Percentiles rank a stretch among this genome's conserved stretches.
Evolutionary conservation across 352 stramenopile genomes (phyloP).

Genomic region (Globisporangium paddicum): DNA sequence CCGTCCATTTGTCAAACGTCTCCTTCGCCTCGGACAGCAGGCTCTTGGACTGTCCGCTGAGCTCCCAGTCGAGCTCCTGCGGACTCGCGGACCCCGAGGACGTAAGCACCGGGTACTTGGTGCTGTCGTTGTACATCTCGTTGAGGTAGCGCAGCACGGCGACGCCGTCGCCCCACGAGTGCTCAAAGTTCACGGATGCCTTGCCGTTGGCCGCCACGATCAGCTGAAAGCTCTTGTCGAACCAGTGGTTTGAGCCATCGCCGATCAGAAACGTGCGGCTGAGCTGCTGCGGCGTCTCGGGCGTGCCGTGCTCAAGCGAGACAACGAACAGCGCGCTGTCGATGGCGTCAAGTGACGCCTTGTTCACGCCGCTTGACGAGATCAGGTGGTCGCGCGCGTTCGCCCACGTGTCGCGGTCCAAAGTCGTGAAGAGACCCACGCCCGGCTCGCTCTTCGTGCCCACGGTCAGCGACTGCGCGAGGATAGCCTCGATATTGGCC

Average conservation of each 20-base stretch:
- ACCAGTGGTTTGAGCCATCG: conserved; percentile 87
- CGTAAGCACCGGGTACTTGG: conserved; percentile 67
- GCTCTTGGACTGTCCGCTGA: conserved; percentile 48
- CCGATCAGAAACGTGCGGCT: conserved; percentile 79
- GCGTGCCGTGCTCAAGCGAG: conserved; percentile 67
- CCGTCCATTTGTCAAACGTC: conserved; percentile 64
- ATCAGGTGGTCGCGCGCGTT: conserved; percentile 57
- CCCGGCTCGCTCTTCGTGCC: conserved; percentile 35
- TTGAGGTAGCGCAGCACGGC: conserved; percentile 88
- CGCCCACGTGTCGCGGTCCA: conserved; percentile 83
- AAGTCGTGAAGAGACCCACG: conserved; percentile 74
- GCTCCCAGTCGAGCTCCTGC: conserved; percentile 56
- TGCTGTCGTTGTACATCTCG: conserved; percentile 79
- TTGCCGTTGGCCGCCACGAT: conserved; percentile 80
- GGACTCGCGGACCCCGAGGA: conserved; percentile 18
- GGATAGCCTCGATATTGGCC: conserved; percentile 80
- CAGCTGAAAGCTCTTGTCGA: conserved; percentile 92
- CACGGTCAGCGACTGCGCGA: conserved; percentile 48
- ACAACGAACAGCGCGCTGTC: conserved; percentile 86
- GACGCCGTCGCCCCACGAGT: conserved; percentile 88
- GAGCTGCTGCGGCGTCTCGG: conserved; percentile 47
- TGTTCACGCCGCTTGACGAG: conserved; percentile 46
- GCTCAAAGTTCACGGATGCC: conserved; percentile 88
- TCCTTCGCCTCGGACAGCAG: conserved; percentile 65
- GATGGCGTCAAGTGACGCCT: conserved; percentile 69